These are phyloP conservation scores for Carpinus fangiana DNA, from an alignment of 306 rosid species.

Conservation along the genomic window DNA sequence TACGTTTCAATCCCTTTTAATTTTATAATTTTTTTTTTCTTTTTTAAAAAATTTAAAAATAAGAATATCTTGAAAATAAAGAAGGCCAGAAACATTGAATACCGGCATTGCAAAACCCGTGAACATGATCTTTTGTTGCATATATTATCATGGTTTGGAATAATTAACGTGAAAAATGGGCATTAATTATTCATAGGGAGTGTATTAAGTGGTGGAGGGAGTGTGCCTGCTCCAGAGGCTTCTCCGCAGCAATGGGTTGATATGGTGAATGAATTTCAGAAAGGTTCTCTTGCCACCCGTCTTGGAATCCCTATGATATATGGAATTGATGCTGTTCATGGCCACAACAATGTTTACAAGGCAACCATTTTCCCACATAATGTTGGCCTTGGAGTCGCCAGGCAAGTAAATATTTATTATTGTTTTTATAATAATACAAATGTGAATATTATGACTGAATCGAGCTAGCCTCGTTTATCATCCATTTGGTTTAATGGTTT, in stretches of 20 bases:
- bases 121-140: not conserved
- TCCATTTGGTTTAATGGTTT: no score
- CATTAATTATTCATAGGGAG: constrained; percentile 5
- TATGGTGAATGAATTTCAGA: not conserved
- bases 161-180: not conserved
- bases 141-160: not conserved
- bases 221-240: constrained; percentile 10
- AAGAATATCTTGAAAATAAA: no score
- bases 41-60: no score
- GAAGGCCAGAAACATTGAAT: no score
- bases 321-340: constrained; percentile 26
- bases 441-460: no score
- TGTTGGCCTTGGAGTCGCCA: constrained; percentile 21
- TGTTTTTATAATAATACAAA: no score
- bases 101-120: no score
- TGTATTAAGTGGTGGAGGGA: constrained; percentile 24
- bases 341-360: constrained; percentile 19
- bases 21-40: no score
- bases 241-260: not conserved
- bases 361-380: constrained; percentile 27
- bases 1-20: no score
- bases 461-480: no score
- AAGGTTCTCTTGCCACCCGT: constrained; percentile 3
- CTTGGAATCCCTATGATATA: constrained; percentile 21
- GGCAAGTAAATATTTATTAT: constrained; percentile 1